phyloP scores from a whole-genome alignment of 306 rosid genomes.

The Prunus fruticosa region DNA sequence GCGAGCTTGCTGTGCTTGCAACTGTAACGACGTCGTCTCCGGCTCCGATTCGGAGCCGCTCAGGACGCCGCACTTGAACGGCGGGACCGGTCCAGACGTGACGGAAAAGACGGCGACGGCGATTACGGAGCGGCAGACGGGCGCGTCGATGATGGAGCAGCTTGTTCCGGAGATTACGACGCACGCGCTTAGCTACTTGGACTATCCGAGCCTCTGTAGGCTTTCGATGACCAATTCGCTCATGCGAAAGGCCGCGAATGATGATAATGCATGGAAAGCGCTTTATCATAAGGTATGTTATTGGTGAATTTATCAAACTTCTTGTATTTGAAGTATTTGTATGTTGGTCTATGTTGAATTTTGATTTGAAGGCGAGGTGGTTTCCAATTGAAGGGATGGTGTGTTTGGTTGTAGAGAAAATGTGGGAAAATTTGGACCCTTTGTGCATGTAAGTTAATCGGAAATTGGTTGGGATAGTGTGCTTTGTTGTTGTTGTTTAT shows the following conservation, averaged over 20 bases:
- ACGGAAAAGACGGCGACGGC: constrained; percentile 37
- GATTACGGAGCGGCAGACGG: constrained; percentile 53
- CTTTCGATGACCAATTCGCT: constrained; percentile 93
- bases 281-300: constrained; percentile 85
- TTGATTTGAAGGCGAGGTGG: not conserved
- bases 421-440: not conserved
- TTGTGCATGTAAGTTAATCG: not conserved
- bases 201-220: constrained; percentile 87
- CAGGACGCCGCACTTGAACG: constrained; percentile 60
- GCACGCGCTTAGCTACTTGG: constrained; percentile 97
- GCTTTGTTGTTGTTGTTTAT: not conserved
- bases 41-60: constrained; percentile 32
- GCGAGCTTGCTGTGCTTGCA: constrained; percentile 42
- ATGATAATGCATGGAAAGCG: constrained; percentile 97
- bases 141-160: constrained; percentile 99
- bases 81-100: constrained; percentile 39
- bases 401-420: not conserved
- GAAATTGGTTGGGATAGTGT: not conserved
- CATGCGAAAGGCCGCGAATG: constrained; percentile 97
- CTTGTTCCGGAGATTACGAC: constrained; percentile 98
- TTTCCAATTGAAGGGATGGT: not conserved
- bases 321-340: not conserved
- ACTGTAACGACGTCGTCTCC: constrained; percentile 32
- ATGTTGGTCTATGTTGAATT: not conserved
- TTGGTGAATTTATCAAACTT: not conserved